A percentile compares a stretch with the other conserved stretches of the same genome.
phyloP scores from a whole-genome alignment of 2,329 filamentous ascomycete species.

The Neofusicoccum sp. region DNA sequence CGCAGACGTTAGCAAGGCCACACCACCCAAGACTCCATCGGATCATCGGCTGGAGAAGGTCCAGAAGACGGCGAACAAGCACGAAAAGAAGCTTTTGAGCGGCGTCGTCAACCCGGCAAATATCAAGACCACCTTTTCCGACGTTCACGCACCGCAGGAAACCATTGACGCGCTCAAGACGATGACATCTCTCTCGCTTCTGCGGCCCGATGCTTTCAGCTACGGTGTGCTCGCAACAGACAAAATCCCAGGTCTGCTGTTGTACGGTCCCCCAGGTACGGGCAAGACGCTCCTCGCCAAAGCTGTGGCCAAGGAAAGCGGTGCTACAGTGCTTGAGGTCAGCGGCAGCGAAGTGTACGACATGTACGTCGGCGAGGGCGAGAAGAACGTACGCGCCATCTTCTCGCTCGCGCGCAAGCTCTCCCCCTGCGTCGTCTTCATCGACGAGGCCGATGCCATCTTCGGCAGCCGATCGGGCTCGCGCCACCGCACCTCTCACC shows the following conservation, averaged over 20 bases:
- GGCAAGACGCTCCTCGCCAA: slow-evolving; percentile 67
- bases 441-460: slow-evolving; percentile 93
- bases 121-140: slow-evolving; percentile 81
- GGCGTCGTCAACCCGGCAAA: slow-evolving; percentile 79
- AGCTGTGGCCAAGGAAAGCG: slow-evolving; percentile 62
- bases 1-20: slow-evolving; percentile 8
- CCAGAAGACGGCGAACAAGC: slow-evolving; percentile 52
- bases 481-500: slow-evolving; percentile 67
- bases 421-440: slow-evolving; percentile 89
- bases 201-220: slow-evolving; percentile 89
- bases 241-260: slow-evolving; percentile 81
- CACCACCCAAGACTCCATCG: slow-evolving; percentile 27
- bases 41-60: slow-evolving; percentile 28
- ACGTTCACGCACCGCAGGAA: slow-evolving; percentile 78
- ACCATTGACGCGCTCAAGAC: slow-evolving; percentile 86
- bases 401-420: slow-evolving; percentile 91
- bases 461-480: slow-evolving; percentile 72
- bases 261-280: slow-evolving; percentile 78
- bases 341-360: slow-evolving; percentile 90
- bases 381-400: slow-evolving; percentile 92
- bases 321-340: slow-evolving; percentile 75
- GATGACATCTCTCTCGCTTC: slow-evolving; percentile 80
- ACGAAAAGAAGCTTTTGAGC: slow-evolving; percentile 78
- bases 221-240: slow-evolving; percentile 92
- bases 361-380: slow-evolving; percentile 93